These are phyloP conservation scores for Picochlorum sp. DNA, from an alignment of 139 green algal species.

Conservation along the genomic window DNA sequence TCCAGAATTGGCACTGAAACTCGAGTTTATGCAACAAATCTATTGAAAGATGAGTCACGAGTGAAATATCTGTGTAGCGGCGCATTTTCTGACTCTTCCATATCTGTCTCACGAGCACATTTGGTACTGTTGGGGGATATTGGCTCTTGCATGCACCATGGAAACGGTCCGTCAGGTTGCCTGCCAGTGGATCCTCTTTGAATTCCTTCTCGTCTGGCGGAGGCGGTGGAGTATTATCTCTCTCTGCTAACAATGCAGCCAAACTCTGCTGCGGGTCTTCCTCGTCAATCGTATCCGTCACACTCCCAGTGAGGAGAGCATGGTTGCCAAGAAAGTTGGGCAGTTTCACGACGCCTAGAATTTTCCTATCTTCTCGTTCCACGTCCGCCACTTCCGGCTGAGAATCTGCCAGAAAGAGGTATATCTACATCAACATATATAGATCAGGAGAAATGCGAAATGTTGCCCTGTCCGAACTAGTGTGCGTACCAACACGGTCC, in stretches of 20 bases:
- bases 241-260: not conserved
- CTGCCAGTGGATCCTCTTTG: constrained; percentile 4
- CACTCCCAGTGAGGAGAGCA: not conserved
- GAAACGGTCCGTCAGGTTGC: constrained; percentile 5
- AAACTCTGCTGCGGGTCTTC: not conserved
- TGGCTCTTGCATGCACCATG: constrained; percentile 8
- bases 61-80: constrained; percentile 16
- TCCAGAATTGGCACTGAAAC: constrained; percentile 21
- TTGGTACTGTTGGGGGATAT: constrained; percentile 16
- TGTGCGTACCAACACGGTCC: no score
- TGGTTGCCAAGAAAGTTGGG: constrained; percentile 3
- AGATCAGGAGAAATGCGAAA: not conserved
- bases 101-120: constrained; percentile 16
- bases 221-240: not conserved
- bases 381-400: not conserved
- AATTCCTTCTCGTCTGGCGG: not conserved
- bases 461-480: not conserved
- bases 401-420: not conserved
- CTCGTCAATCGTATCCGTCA: not conserved
- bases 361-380: not conserved
- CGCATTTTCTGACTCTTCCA: constrained; percentile 20
- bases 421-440: constrained; percentile 3
- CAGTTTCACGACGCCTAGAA: not conserved
- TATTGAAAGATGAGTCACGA: constrained; percentile 30
- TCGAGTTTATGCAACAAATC: constrained; percentile 22